Conservation (phyloP, 352 stramenopile species). For the Phytophthora pseudosyringae region DNA sequence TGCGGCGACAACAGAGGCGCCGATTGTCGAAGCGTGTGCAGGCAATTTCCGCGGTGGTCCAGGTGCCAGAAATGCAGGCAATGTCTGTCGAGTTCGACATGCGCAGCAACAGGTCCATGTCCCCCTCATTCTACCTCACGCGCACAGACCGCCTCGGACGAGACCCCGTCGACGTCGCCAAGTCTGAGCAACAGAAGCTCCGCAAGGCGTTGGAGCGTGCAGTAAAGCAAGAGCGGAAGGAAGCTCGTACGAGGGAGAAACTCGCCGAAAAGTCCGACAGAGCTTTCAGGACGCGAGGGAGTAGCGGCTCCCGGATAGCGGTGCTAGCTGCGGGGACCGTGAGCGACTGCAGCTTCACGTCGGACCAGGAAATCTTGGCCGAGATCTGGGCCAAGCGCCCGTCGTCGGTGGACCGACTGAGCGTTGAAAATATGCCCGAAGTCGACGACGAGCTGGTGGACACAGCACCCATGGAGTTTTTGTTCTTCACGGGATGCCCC, state of each 20-base stretch:
- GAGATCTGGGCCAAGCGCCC: slow-evolving; percentile 31
- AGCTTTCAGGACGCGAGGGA: slow-evolving; percentile 15
- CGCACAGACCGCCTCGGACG: slow-evolving; percentile 18
- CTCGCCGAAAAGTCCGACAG: slow-evolving; percentile 23
- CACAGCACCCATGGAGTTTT: slow-evolving; percentile 50
- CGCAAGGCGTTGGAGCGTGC: slow-evolving; percentile 38
- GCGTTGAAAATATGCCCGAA: slow-evolving; percentile 12
- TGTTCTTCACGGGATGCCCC: slow-evolving; percentile 61
- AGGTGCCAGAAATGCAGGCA: background rate
- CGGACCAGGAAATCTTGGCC: slow-evolving; percentile 28
- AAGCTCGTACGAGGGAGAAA: slow-evolving; percentile 44
- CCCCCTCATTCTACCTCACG: slow-evolving; percentile 16
- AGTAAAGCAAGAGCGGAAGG: slow-evolving; percentile 39
- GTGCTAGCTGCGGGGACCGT: slow-evolving; percentile 12
- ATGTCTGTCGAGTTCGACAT: slow-evolving; percentile 30
- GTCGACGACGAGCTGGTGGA: slow-evolving; percentile 17
- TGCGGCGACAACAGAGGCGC: background rate
- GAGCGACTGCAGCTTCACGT: slow-evolving; percentile 14
- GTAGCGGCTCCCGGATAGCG: slow-evolving; percentile 20
- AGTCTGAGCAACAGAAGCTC: slow-evolving; percentile 41
- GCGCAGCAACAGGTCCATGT: slow-evolving; percentile 24
- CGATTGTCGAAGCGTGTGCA: slow-evolving; percentile 3
- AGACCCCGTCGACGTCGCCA: slow-evolving; percentile 14
- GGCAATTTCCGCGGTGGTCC: background rate
- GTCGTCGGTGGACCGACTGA: slow-evolving; percentile 3